Evolutionary conservation across 768 basidiomycete species (phyloP), one percentile per base, ranked within the genome.

Genomic region (Lentinus brumalis): DNA sequence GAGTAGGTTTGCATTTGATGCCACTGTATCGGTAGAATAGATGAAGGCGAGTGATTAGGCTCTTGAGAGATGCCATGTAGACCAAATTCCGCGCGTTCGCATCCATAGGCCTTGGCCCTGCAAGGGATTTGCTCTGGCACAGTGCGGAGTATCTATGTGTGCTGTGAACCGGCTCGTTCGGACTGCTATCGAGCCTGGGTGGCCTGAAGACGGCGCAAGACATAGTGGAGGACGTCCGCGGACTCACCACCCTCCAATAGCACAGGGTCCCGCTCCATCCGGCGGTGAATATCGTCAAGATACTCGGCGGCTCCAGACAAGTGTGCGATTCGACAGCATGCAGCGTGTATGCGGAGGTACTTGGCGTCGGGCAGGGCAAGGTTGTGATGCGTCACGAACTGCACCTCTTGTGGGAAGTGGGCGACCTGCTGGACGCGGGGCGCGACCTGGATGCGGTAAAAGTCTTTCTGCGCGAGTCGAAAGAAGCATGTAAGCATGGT

Each of bases 291-390:
- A 30, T 41, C 15, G 50, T 52, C 57, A 5, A 57, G 31, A 39
- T 49, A 26, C 41, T 51, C 50, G 32, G 39, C 35, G 8, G 55
- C 55, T 16, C 55, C 55, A n/a, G 55, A 56, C 31, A 56, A 4
- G 55, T 56, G 29, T 10, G 55, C 55, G 10, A 56, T 30, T 15
- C 39, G 31, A 26, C 35, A 46, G 26, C 55, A 56, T 5, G 55
- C 45, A 32, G 44, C 55, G 35, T 56, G 55, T 16, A 56, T 16
- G 3, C 16, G 14, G 55, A 56, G 55, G 44, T 56, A 56, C 8
- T 30, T 7, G 35, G 44, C 44, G 29, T 30, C 47, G 14, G 41
- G 55, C 42, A 56, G 30, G 29, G 42, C 26, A 21, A 47, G 39
- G 2, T 41, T 1, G 32, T 26, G 14, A 9, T 18, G n/a, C 9